Evolutionary conservation across 768 basidiomycete species (phyloP).

Genomic region (Suillus lakei): DNA sequence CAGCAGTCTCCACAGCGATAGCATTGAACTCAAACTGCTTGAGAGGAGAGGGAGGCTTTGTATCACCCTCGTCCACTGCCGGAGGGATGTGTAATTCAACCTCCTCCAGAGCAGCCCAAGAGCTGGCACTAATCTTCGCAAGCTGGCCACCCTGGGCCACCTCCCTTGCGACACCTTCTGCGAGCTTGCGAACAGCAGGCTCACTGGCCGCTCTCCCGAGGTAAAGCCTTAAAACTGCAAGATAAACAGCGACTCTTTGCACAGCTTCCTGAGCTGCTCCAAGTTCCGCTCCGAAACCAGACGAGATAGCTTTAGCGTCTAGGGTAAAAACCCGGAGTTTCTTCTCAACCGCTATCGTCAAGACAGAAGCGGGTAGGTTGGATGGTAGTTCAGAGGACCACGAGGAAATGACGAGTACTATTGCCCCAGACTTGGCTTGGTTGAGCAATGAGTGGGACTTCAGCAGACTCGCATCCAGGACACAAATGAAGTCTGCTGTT

Average conservation of each 20-base stretch:
- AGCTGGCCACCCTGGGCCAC: constrained; percentile 49
- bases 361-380: constrained; percentile 61
- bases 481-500: constrained; percentile 68
- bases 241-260: constrained; percentile 65
- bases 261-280: constrained; percentile 44
- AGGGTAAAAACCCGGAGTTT: constrained; percentile 62
- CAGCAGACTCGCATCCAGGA: constrained; percentile 78
- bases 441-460: constrained; percentile 77
- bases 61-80: constrained; percentile 24
- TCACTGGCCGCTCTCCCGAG: constrained; percentile 67
- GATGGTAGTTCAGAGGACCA: constrained; percentile 77
- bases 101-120: constrained; percentile 72
- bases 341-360: constrained; percentile 52
- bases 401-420: constrained; percentile 73
- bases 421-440: constrained; percentile 66
- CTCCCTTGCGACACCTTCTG: constrained; percentile 49
- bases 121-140: constrained; percentile 54
- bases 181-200: constrained; percentile 55
- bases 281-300: constrained; percentile 38
- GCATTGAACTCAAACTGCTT: constrained; percentile 76
- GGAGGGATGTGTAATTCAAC: constrained; percentile 44
- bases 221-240: constrained; percentile 87
- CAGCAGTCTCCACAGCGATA: constrained; percentile 65
- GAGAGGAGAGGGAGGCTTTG: constrained; percentile 37
- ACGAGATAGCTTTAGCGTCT: constrained; percentile 59